A percentile compares a stretch with the other conserved stretches of the same genome.
Evolutionary conservation across 148 eudicot genomes (phyloP).

Genomic region (Camellia japonica): DNA sequence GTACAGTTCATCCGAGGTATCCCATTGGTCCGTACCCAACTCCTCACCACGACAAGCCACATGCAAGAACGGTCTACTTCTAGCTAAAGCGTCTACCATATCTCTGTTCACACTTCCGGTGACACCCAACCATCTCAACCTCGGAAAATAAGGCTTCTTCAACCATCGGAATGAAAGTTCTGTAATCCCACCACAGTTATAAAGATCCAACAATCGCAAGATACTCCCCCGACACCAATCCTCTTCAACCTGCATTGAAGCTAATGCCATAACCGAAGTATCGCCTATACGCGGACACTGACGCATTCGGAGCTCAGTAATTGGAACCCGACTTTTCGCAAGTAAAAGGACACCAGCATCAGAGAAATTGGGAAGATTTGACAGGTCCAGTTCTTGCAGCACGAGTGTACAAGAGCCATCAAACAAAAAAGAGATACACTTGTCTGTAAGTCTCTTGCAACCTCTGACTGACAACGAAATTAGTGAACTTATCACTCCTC

Average conservation of each 20-base stretch:
- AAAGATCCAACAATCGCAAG: conserved; percentile 75
- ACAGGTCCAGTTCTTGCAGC: conserved; percentile 77
- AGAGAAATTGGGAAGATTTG: conserved; percentile 80
- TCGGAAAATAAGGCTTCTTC: conserved; percentile 87
- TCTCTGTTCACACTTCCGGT: conserved; percentile 70
- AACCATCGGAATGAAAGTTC: conserved; percentile 80
- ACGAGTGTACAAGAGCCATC: conserved; percentile 46
- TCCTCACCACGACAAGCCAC: conserved; percentile 79
- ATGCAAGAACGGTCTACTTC: conserved; percentile 73
- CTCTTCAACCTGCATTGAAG: conserved; percentile 83
- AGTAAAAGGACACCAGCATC: conserved; percentile 73
- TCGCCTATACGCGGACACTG: conserved; percentile 90
- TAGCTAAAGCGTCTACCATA: conserved; percentile 69
- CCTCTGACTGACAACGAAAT: conserved; percentile 74
- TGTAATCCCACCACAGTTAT: conserved; percentile 85
- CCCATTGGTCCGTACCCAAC: conserved; percentile 83
- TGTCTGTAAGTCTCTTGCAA: conserved; percentile 90
- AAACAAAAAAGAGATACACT: conserved; percentile 64
- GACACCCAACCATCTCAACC: conserved; percentile 89
- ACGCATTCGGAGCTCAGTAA: conserved; percentile 79
- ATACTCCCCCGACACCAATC: conserved; percentile 71
- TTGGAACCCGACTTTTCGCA: conserved; percentile 62
- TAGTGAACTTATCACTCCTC: conserved; percentile 45
- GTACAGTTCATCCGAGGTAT: conserved; percentile 57
- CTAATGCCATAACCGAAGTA: conserved; percentile 84